Evolutionary conservation across 2,329 filamentous ascomycete genomes (phyloP).

Genomic region (Delphinella strobiligena): DNA sequence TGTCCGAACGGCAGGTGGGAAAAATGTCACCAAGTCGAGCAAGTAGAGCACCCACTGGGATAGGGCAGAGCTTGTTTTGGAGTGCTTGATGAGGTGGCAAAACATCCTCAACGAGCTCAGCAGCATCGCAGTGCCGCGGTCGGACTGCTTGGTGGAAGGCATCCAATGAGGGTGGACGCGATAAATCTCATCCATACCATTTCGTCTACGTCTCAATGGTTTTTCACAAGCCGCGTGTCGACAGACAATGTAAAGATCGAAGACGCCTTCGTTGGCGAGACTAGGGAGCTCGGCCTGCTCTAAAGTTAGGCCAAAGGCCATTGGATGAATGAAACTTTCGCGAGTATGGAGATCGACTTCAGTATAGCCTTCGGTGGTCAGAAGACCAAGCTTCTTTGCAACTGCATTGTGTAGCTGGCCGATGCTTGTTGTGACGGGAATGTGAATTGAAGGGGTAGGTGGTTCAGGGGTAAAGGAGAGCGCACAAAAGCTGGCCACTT

Average conservation of each 20-base stretch:
- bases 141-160: constrained; percentile 16
- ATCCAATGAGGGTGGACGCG: constrained; percentile 17
- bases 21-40: constrained; percentile 19
- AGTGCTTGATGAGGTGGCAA: constrained; percentile 13
- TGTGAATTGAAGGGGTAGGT: background rate
- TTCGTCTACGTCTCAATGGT: too few species aligned
- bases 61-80: constrained; percentile 2
- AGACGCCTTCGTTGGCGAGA: background rate
- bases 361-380: background rate
- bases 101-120: constrained; percentile 25
- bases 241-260: background rate
- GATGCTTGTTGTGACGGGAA: background rate
- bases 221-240: too few species aligned
- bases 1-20: constrained; percentile 23
- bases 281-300: background rate
- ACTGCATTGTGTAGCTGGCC: background rate
- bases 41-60: constrained; percentile 19
- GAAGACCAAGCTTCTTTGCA: background rate
- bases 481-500: background rate
- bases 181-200: constrained; percentile 18
- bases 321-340: background rate
- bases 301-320: background rate
- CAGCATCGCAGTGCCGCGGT: constrained; percentile 23
- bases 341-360: background rate
- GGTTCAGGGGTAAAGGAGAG: background rate